Evolutionary conservation across 371 early-diverging fungal genomes (phyloP).

Genomic region (Cokeromyces recurvatus): DNA sequence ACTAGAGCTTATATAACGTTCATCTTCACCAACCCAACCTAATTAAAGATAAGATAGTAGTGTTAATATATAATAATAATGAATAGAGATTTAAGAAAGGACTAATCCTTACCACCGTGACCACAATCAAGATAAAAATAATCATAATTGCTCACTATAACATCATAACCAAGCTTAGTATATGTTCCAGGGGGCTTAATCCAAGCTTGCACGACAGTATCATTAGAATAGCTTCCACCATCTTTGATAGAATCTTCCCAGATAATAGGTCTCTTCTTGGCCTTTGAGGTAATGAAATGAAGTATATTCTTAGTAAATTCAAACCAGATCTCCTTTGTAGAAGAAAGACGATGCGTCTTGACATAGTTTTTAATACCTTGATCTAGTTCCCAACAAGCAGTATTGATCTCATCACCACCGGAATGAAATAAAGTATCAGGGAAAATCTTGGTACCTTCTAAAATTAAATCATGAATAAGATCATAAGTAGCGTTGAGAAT

Average conservation of each 20-base stretch:
- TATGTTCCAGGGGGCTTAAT: constrained; percentile 26
- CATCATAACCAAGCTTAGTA: constrained; percentile 36
- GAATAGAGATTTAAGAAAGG: background rate
- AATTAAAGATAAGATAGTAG: background rate
- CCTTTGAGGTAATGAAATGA: constrained; percentile 4
- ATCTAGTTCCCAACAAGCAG: constrained; percentile 53
- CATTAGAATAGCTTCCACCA: constrained; percentile 13
- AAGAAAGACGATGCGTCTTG: constrained; percentile 14
- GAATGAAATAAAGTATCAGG: constrained; percentile 66
- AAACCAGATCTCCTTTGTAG: constrained; percentile 21
- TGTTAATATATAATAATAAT: background rate
- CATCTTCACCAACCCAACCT: constrained; percentile 44
- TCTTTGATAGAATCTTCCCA: constrained; percentile 28
- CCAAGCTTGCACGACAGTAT: constrained; percentile 56
- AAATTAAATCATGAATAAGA: constrained; percentile 31
- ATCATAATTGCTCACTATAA: constrained; percentile 44
- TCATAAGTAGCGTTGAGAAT: constrained; percentile 47
- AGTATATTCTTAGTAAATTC: constrained; percentile 28
- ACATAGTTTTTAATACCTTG: constrained; percentile 17
- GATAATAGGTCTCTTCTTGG: constrained; percentile 18
- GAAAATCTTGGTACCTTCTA: constrained; percentile 53
- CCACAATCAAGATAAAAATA: constrained; percentile 62
- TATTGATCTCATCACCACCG: constrained; percentile 76
- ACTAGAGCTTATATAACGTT: constrained; percentile 31
- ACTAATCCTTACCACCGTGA: constrained; percentile 36